Conservation (phyloP, 345 rosid genomes). For the Eucalyptus cladocalyx region DNA sequence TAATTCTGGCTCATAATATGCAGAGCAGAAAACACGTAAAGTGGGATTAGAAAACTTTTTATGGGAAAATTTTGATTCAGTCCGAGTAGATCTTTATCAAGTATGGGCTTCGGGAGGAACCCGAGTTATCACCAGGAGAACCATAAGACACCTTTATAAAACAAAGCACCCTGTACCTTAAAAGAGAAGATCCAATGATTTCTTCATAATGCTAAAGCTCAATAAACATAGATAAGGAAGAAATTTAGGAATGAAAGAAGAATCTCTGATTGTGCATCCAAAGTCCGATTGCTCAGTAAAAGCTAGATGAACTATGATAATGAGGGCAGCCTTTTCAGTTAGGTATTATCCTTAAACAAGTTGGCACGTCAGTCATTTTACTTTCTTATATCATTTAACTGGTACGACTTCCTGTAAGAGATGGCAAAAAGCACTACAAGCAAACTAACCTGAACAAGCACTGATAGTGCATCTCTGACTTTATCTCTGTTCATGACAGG, state of each 20-base stretch:
- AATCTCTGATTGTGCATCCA: not conserved
- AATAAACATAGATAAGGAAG: not conserved
- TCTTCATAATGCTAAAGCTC: not conserved
- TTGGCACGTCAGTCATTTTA: not conserved
- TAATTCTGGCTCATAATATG: not conserved
- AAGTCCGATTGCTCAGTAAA: not conserved
- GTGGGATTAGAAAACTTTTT: not conserved
- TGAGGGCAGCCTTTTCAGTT: not conserved
- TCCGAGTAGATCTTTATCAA: not conserved
- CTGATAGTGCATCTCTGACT: slow-evolving; percentile 63
- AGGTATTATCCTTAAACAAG: not conserved
- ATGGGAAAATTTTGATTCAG: not conserved
- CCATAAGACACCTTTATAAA: not conserved
- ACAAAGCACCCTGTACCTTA: not conserved
- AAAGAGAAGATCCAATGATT: not conserved
- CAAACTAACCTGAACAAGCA: slow-evolving; percentile 56
- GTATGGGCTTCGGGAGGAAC: not conserved
- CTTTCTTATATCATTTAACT: not conserved
- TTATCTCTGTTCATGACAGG: slow-evolving; percentile 55
- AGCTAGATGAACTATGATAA: not conserved
- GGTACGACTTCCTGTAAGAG: not conserved
- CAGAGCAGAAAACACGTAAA: not conserved
- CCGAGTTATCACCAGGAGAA: not conserved
- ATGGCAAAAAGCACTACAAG: not conserved
- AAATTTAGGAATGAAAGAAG: not conserved